Conservation (phyloP, 2,329 filamentous ascomycete species). For the Alternaria metachromatica region DNA sequence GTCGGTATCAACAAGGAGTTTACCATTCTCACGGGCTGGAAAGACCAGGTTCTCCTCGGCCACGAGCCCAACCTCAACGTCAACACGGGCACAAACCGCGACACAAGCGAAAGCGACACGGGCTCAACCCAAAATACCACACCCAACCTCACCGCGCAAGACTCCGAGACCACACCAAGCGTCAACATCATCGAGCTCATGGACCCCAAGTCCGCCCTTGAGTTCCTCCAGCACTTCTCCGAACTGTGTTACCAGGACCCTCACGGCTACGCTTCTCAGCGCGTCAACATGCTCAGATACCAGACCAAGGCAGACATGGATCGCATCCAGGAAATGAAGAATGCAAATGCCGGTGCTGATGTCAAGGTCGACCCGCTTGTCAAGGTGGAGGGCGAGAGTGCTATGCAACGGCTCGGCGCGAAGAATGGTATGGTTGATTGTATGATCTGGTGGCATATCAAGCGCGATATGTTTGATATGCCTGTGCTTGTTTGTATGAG, state of each 20-base stretch:
- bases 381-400: slow-evolving; percentile 63
- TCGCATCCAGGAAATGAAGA: slow-evolving; percentile 34
- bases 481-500: slow-evolving; percentile 99
- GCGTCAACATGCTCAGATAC: slow-evolving; percentile 89
- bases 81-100: slow-evolving; percentile 68
- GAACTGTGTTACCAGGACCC: slow-evolving; percentile 92
- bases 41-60: slow-evolving; percentile 84
- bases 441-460: slow-evolving; percentile 96
- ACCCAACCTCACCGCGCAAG: slow-evolving; percentile 50
- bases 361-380: slow-evolving; percentile 33
- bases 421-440: slow-evolving; percentile 92
- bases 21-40: slow-evolving; percentile 93
- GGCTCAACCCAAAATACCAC: slow-evolving; percentile 52
- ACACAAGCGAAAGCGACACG: slow-evolving; percentile 46
- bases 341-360: slow-evolving; percentile 21
- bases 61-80: slow-evolving; percentile 87
- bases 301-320: slow-evolving; percentile 57
- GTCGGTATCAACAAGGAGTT: slow-evolving; percentile 96
- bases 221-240: slow-evolving; percentile 96
- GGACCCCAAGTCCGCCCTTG: slow-evolving; percentile 89
- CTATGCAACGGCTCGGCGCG: slow-evolving; percentile 78
- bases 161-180: slow-evolving; percentile 64
- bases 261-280: slow-evolving; percentile 80
- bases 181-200: slow-evolving; percentile 92
- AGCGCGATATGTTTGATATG: slow-evolving; percentile 96